Evolutionary conservation across 139 green algal genomes (phyloP).

Genomic region (Ulvella scutata): DNA sequence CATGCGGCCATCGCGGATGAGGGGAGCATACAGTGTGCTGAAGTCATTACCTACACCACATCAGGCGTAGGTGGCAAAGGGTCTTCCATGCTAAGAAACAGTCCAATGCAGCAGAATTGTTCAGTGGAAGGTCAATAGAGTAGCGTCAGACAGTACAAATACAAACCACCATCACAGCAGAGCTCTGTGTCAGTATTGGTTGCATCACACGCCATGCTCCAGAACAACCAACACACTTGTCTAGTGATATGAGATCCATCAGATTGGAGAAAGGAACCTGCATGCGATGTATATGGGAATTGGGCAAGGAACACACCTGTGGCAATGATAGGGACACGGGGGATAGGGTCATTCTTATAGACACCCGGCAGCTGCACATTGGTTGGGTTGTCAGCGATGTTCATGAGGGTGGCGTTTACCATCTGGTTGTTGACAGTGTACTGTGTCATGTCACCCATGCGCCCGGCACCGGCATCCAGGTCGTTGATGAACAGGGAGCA

Average conservation of each 20-base stretch:
- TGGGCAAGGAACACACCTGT: no score
- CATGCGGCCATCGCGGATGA: conserved; percentile 99
- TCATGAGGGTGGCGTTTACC: conserved; percentile 99
- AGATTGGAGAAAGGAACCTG: no score
- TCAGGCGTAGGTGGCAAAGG: no score
- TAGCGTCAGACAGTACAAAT: conserved; percentile 2
- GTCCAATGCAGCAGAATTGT: no score
- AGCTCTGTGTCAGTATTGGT: not conserved
- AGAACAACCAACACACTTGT: no score
- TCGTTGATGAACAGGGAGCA: conserved; percentile 99
- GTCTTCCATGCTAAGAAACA: no score
- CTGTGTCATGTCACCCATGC: conserved; percentile 93
- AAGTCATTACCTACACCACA: conserved; percentile 86
- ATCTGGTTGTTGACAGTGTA: conserved; percentile 99
- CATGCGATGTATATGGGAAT: no score
- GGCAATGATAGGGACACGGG: conserved; percentile 85
- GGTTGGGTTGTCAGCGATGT: conserved; percentile 98
- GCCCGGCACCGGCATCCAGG: conserved; percentile 87
- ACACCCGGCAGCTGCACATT: conserved; percentile 97
- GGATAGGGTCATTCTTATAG: conserved; percentile 85
- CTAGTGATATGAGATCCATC: no score
- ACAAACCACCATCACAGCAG: not conserved
- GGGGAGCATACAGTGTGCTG: conserved; percentile 94
- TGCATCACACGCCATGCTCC: not conserved
- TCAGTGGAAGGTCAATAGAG: no score